Percentiles rank a stretch among this genome's conserved stretches.
These are phyloP conservation scores for Parsonsia alboflavescens DNA, from an alignment of 257 asterid species.

Conservation along the genomic window DNA sequence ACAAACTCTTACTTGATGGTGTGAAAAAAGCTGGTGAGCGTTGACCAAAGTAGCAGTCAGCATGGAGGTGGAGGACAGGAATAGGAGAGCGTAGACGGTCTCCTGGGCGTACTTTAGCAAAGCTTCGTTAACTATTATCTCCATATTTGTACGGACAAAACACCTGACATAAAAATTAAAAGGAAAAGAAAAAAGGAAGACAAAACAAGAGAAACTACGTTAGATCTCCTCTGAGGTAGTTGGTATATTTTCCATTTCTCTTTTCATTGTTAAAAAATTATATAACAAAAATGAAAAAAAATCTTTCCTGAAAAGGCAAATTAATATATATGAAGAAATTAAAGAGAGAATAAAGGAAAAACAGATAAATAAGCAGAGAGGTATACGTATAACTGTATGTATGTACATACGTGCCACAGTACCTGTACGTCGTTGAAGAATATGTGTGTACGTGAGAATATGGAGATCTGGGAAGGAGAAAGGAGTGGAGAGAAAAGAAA, in stretches of 20 bases:
- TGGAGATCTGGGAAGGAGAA: not conserved
- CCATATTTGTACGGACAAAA: conserved; percentile 38
- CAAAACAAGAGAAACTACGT: conserved; percentile 10
- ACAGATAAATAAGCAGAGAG: not conserved
- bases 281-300: no score
- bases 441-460: not conserved
- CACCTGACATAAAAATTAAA: conserved; percentile 26
- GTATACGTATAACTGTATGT: not conserved
- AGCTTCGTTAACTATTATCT: conserved; percentile 34
- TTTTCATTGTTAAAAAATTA: no score
- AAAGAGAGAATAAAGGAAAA: not conserved
- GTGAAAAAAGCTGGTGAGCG: conserved; percentile 27
- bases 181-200: not conserved
- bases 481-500: not conserved
- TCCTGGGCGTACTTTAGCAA: conserved; percentile 54
- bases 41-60: conserved; percentile 18
- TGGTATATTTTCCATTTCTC: conserved; percentile 1
- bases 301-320: no score
- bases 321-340: not conserved
- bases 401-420: not conserved
- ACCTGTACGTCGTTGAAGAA: not conserved
- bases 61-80: conserved; percentile 4
- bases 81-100: conserved; percentile 22
- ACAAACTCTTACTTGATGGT: conserved; percentile 23
- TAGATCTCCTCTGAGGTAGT: conserved; percentile 25